Evolutionary conservation across 2,329 filamentous ascomycete genomes (phyloP).

Genomic region (Colletotrichum sp.): DNA sequence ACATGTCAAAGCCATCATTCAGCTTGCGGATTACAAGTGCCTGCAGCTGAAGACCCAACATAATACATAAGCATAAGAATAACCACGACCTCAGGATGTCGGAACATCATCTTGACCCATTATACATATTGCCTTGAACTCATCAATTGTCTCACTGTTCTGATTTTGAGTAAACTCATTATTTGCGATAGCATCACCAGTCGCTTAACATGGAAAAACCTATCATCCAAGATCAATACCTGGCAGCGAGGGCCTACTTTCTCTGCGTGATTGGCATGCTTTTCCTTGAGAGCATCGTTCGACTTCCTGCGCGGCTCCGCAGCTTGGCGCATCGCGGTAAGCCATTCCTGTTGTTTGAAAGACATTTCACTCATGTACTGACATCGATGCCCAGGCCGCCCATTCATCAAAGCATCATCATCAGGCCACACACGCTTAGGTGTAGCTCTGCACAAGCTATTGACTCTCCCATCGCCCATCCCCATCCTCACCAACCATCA

Average conservation of each 20-base stretch:
- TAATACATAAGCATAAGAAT: neutral
- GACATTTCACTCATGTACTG: neutral
- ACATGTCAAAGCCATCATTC: neutral
- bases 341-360: rapidly evolving
- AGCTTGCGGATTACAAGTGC: neutral
- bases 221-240: neutral
- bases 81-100: rapidly evolving
- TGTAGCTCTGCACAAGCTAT: neutral
- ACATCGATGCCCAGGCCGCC: neutral
- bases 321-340: neutral
- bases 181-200: neutral
- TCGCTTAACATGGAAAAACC: neutral
- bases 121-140: neutral
- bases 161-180: neutral
- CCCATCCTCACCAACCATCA: neutral
- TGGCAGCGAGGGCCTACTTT: neutral
- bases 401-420: neutral
- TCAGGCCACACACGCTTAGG: neutral
- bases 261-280: rapidly evolving
- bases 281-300: neutral
- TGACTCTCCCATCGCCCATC: neutral
- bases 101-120: neutral
- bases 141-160: neutral
- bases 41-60: neutral
- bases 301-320: neutral